phyloP scores from a whole-genome alignment of 2,329 filamentous ascomycete species.

The Penicillium psychrosexuale region DNA sequence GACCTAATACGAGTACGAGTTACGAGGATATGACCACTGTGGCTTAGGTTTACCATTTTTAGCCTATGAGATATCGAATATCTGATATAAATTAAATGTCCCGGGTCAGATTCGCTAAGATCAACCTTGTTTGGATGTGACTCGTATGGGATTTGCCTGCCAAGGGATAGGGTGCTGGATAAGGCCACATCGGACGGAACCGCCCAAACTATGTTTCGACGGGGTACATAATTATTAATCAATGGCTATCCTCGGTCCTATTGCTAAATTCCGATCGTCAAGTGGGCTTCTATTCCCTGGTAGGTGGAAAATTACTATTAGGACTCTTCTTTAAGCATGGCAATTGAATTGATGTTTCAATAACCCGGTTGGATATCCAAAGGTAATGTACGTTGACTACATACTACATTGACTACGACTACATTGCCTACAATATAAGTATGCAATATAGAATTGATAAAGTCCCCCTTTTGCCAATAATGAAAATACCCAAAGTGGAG shows the following conservation, averaged over 20 bases:
- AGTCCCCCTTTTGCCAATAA: conserved; percentile 15
- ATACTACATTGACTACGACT: no score
- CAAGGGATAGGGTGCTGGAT: conserved; percentile 7
- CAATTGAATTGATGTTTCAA: neutral
- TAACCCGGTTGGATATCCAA: neutral
- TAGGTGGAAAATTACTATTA: neutral
- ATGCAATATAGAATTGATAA: conserved; percentile 7
- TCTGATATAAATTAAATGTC: neutral
- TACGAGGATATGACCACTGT: conserved; percentile 20
- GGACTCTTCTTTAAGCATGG: neutral
- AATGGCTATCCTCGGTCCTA: conserved; percentile 9
- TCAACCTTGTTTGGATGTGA: conserved; percentile 10
- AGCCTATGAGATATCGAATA: neutral
- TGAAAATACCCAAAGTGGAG: conserved; percentile 16
- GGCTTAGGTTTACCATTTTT: conserved; percentile 10
- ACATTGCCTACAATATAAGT: no score
- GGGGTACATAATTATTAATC: conserved; percentile 3
- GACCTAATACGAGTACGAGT: conserved; percentile 21
- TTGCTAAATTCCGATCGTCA: conserved; percentile 15
- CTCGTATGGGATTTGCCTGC: conserved; percentile 3
- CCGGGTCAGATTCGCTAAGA: conserved; percentile 6
- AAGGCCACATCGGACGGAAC: conserved; percentile 11
- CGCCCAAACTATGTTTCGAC: conserved; percentile 1
- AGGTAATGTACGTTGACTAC: neutral
- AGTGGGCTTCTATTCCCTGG: conserved; percentile 4